Percentiles rank a stretch among this genome's conserved stretches.
phyloP scores from a whole-genome alignment of 805 yeast species.

The Teunomyces tritomae region DNA sequence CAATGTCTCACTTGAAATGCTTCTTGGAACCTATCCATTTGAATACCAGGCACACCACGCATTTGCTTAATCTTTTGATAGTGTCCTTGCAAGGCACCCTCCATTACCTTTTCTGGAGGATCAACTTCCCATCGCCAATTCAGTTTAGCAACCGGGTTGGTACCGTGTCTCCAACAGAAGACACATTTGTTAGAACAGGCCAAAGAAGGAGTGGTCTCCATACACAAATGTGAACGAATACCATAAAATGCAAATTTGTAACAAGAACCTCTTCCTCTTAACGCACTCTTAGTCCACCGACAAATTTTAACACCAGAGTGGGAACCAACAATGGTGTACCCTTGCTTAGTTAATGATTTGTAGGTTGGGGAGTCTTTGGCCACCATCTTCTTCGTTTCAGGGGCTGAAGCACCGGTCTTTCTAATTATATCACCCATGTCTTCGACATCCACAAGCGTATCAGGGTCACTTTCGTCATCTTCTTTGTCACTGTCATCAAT shows the following conservation, averaged over 20 bases:
- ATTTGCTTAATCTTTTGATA: constrained; percentile 89
- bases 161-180: constrained; percentile 97
- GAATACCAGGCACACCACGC: constrained; percentile 95
- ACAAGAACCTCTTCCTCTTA: constrained; percentile 92
- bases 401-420: constrained; percentile 24
- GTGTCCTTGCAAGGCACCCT: constrained; percentile 87
- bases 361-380: constrained; percentile 86
- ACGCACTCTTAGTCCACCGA: constrained; percentile 93
- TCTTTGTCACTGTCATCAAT: constrained; percentile 51
- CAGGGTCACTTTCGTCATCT: constrained; percentile 32
- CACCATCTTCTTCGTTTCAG: constrained; percentile 71
- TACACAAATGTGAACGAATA: constrained; percentile 83
- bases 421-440: constrained; percentile 71
- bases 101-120: constrained; percentile 76
- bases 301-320: constrained; percentile 95
- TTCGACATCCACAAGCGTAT: constrained; percentile 72
- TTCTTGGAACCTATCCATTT: constrained; percentile 84
- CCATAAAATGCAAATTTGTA: constrained; percentile 92
- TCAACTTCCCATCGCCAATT: constrained; percentile 95
- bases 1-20: constrained; percentile 89
- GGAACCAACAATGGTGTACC: constrained; percentile 88
- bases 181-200: constrained; percentile 96
- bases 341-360: constrained; percentile 86
- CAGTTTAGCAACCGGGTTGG: constrained; percentile 92
- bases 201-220: constrained; percentile 93